Evolutionary conservation across 345 rosid species (phyloP), one percentile per base, ranked within the genome.

Genomic region (Noccaea bulbosa): DNA sequence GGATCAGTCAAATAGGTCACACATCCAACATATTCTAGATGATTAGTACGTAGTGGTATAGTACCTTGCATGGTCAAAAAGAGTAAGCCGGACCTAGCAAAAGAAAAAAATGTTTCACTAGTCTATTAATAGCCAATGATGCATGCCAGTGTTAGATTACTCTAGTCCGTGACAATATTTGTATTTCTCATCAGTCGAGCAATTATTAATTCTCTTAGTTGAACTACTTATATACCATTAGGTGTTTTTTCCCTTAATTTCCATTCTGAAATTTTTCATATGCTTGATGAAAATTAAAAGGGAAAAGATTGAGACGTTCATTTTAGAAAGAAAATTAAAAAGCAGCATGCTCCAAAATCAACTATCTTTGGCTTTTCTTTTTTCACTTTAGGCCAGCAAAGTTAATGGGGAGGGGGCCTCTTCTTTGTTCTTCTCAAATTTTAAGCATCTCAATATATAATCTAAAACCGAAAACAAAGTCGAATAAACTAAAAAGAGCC

Each of bases 361-460:
- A 50, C 59, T 16, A 33, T 45, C 63, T 63, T 75, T 67, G 65
- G 70, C 74, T 75, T 75, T 61, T 68, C 74, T 75, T 62, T 75
- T 75, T 61, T 68, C 65, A 75, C 74, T 75, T 75, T 75, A 68
- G 46, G n/a, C 45, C 16, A 68, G 45, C 70, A 75, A 68, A 75
- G 78, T 56, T 75, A 52, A 68, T 68, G 78, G 68, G 50, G 68
- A 66, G 52, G 64, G 64, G 74, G 65, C 70, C 78, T 75, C 52
- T 41, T 54, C 65, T 69, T 75, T 46, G 62, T 46, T 53, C 59
- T 62, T 75, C 59, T 68, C 58, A 16, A 11, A 35, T 68, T 52
- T 68, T 27, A 61, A 40, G 78, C 45, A 45, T 54, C 51, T 17
- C 45, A 61, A 27, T 27, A 27, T 27, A 38, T 61, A 61, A 68